Evolutionary conservation across 2,329 filamentous ascomycete genomes (phyloP).

Genomic region (Cordyceps farinosa): DNA sequence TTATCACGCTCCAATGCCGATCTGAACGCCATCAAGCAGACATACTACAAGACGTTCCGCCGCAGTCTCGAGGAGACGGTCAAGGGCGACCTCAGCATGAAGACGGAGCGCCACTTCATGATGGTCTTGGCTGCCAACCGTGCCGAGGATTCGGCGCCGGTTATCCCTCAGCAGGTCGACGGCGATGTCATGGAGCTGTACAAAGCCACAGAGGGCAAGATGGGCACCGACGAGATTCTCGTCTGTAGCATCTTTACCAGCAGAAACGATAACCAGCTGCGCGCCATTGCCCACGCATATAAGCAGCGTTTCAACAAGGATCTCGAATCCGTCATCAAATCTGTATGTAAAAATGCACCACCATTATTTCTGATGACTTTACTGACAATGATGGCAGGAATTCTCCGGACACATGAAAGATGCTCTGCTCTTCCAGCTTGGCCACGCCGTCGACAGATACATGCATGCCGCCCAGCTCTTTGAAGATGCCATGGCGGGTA

Average conservation of each 20-base stretch:
- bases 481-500: constrained; percentile 82
- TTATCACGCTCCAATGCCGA: constrained; percentile 83
- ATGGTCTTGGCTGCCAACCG: constrained; percentile 73
- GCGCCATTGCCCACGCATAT: constrained; percentile 75
- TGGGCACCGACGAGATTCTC: constrained; percentile 69
- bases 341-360: constrained; percentile 40
- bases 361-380: background rate
- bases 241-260: constrained; percentile 76
- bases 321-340: constrained; percentile 71
- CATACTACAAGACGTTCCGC: constrained; percentile 66
- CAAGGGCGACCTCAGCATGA: constrained; percentile 74
- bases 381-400: constrained; percentile 44
- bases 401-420: constrained; percentile 93
- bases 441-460: constrained; percentile 72
- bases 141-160: constrained; percentile 72
- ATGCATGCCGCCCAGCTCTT: constrained; percentile 78
- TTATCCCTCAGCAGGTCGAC: constrained; percentile 70
- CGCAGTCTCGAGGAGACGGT: constrained; percentile 68
- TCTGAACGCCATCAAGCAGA: constrained; percentile 76
- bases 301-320: constrained; percentile 65
- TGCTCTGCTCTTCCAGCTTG: constrained; percentile 76
- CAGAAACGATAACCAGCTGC: constrained; percentile 77
- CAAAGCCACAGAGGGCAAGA: constrained; percentile 67
- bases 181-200: constrained; percentile 74
- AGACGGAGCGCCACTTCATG: constrained; percentile 81